Conservation (phyloP, 805 yeast genomes). For the Pichia membranifaciens region DNA sequence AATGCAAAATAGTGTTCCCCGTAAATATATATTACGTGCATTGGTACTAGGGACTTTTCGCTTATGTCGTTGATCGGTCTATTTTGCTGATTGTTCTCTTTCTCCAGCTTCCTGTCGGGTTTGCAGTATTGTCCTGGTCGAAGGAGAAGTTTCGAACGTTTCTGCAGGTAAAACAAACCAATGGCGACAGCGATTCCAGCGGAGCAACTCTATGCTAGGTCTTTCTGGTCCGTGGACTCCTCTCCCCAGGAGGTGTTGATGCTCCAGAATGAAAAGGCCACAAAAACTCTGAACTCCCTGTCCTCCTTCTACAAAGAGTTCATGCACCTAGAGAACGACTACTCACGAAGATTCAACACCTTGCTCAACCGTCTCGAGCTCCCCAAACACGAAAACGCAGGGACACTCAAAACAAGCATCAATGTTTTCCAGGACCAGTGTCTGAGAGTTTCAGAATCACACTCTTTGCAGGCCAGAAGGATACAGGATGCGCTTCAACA, state of each 20-base stretch:
- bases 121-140: too few relatives aligned
- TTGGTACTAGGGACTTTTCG: too few relatives aligned
- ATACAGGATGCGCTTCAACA: constrained; percentile 44
- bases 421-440: constrained; percentile 57
- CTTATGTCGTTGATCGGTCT: too few relatives aligned
- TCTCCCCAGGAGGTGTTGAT: constrained; percentile 52
- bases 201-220: constrained; percentile 18
- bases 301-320: constrained; percentile 48
- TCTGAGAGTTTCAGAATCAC: constrained; percentile 51
- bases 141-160: too few relatives aligned
- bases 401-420: constrained; percentile 52
- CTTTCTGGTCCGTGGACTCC: constrained; percentile 51
- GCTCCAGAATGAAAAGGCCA: constrained; percentile 52
- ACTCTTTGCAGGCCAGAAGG: constrained; percentile 45
- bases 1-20: too few relatives aligned
- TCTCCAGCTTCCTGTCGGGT: too few relatives aligned
- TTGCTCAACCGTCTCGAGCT: constrained; percentile 3
- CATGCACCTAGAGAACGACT: constrained; percentile 66
- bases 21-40: too few relatives aligned
- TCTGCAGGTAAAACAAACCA: too few relatives aligned
- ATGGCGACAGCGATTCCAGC: too few relatives aligned
- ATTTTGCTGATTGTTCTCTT: too few relatives aligned
- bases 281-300: constrained; percentile 50
- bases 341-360: constrained; percentile 44
- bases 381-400: constrained; percentile 40